A percentile compares a stretch with the other conserved stretches of the same genome.
Evolutionary conservation across 805 yeast species (phyloP).

Genomic region (Ogataea degrootiae): DNA sequence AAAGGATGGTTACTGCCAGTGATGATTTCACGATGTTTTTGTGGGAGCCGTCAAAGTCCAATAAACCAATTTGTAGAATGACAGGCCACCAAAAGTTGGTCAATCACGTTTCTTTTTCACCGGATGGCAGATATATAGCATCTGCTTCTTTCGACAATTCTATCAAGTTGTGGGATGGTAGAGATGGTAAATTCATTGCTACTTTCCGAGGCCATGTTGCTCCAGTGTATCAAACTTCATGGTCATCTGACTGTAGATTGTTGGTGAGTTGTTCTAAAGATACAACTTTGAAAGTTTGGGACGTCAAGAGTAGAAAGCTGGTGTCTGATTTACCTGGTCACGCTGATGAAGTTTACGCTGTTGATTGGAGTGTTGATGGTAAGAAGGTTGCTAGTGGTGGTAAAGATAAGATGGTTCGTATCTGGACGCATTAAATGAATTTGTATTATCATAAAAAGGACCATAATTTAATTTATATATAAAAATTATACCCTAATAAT

Average conservation of each 20-base stretch:
- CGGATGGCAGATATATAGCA: slow-evolving; percentile 87
- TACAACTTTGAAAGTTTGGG: slow-evolving; percentile 96
- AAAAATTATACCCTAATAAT: neutral
- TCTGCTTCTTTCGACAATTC: slow-evolving; percentile 96
- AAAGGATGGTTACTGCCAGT: slow-evolving; percentile 87
- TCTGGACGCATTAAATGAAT: slow-evolving; percentile 72
- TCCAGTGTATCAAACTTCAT: slow-evolving; percentile 93
- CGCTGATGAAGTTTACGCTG: slow-evolving; percentile 91
- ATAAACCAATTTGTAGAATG: slow-evolving; percentile 87
- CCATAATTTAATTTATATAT: neutral
- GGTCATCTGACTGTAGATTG: slow-evolving; percentile 93
- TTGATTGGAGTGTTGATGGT: slow-evolving; percentile 98
- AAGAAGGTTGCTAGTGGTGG: slow-evolving; percentile 95
- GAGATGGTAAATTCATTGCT: slow-evolving; percentile 82
- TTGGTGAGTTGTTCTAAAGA: slow-evolving; percentile 93
- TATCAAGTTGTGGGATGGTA: slow-evolving; percentile 93
- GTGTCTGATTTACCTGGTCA: slow-evolving; percentile 94
- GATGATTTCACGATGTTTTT: slow-evolving; percentile 97
- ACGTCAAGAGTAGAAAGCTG: slow-evolving; percentile 77
- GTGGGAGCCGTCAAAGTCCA: slow-evolving; percentile 84
- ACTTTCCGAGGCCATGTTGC: slow-evolving; percentile 97
- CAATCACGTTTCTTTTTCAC: slow-evolving; percentile 92
- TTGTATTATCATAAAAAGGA: neutral
- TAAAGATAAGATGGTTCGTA: slow-evolving; percentile 86
- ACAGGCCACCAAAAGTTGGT: slow-evolving; percentile 97